These are phyloP conservation scores for Phialemoniopsis sp. DNA, from an alignment of 2,329 filamentous ascomycete species.

Conservation along the genomic window DNA sequence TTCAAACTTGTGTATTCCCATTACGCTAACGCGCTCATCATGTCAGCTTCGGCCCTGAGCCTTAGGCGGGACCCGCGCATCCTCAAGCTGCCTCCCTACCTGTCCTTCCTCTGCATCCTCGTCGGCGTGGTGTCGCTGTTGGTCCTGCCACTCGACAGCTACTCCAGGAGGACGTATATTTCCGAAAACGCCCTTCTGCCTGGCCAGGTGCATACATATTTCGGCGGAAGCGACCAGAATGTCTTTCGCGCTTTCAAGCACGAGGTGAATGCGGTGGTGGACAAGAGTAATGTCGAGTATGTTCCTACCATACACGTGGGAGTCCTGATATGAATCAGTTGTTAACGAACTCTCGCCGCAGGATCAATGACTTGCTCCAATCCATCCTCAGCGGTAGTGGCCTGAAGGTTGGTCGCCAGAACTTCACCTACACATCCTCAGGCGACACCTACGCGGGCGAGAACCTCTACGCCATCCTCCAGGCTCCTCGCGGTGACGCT, in stretches of 20 bases:
- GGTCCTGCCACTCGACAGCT: slow-evolving; percentile 82
- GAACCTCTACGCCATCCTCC: slow-evolving; percentile 90
- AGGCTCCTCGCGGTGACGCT: slow-evolving; percentile 90
- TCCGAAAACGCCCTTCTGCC: slow-evolving; percentile 95
- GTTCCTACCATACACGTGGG: background rate
- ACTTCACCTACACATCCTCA: slow-evolving; percentile 78
- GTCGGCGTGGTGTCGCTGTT: slow-evolving; percentile 88
- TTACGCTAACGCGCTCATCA: slow-evolving; percentile 2
- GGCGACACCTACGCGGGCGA: slow-evolving; percentile 73
- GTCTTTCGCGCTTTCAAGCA: slow-evolving; percentile 86
- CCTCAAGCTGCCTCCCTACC: slow-evolving; percentile 78
- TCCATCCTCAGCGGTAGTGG: slow-evolving; percentile 74
- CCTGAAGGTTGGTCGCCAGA: slow-evolving; percentile 82
- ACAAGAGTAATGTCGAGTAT: slow-evolving; percentile 48
- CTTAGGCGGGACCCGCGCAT: slow-evolving; percentile 78
- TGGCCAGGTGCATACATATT: slow-evolving; percentile 97
- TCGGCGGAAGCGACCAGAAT: slow-evolving; percentile 92
- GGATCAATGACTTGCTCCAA: slow-evolving; percentile 67
- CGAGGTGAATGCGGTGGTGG: slow-evolving; percentile 62
- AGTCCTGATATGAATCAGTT: slow-evolving; percentile 2
- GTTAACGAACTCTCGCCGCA: slow-evolving; percentile 15
- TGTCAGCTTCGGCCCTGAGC: slow-evolving; percentile 55
- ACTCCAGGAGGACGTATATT: slow-evolving; percentile 90
- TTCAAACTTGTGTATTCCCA: background rate
- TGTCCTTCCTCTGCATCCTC: slow-evolving; percentile 79